Conservation (phyloP, 139 green algal genomes). For the Coelastrella sp. region DNA sequence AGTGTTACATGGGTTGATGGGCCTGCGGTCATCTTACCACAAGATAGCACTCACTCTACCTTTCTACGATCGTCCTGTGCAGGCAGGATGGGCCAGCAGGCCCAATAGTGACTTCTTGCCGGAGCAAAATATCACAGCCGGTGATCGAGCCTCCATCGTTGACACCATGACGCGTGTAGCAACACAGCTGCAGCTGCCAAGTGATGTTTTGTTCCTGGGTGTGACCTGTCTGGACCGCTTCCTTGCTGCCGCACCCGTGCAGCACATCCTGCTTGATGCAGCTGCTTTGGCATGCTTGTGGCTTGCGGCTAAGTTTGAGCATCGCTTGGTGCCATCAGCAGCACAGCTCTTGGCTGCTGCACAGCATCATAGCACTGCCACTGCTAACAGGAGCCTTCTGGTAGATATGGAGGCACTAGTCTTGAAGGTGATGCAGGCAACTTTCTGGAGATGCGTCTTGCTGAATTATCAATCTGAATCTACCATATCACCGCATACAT, state of each 20-base stretch:
- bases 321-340: constrained; percentile 1
- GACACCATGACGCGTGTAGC: constrained; percentile 30
- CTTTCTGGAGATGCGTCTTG: not conserved
- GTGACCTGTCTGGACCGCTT: constrained; percentile 4
- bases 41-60: not conserved
- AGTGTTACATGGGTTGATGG: not conserved
- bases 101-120: not conserved
- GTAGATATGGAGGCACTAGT: constrained; percentile 15
- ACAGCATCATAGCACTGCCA: not conserved
- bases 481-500: no score
- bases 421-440: not conserved
- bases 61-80: not conserved
- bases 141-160: constrained; percentile 11
- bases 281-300: constrained; percentile 26
- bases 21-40: not conserved
- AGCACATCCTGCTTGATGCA: not conserved
- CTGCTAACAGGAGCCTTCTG: not conserved
- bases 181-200: constrained; percentile 28
- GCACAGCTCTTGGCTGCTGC: constrained; percentile 18
- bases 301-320: constrained; percentile 25
- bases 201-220: constrained; percentile 30
- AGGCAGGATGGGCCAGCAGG: not conserved
- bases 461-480: not conserved
- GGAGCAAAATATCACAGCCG: not conserved
- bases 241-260: not conserved